These are phyloP conservation scores for Clonostachys rhizophaga DNA, from an alignment of 2,329 filamentous ascomycete species.

Conservation along the genomic window DNA sequence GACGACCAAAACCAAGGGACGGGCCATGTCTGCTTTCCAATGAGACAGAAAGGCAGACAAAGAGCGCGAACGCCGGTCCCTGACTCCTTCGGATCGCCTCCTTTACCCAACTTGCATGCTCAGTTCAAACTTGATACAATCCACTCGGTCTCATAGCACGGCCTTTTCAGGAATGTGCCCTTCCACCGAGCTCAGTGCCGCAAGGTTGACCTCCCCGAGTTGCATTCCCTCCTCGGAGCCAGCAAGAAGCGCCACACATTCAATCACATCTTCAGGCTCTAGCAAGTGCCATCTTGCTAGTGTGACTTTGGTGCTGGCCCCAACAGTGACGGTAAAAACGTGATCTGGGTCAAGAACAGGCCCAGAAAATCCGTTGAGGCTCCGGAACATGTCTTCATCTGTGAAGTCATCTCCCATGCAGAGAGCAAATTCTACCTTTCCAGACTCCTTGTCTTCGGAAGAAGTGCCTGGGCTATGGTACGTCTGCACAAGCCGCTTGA, in stretches of 20 bases:
- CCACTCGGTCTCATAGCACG: background rate
- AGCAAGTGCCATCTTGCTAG: slow-evolving; percentile 85
- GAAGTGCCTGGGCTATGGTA: slow-evolving; percentile 53
- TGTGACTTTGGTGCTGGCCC: slow-evolving; percentile 87
- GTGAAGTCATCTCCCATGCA: slow-evolving; percentile 96
- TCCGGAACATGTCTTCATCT: slow-evolving; percentile 94
- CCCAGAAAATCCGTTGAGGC: slow-evolving; percentile 57
- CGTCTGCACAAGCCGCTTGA: slow-evolving; percentile 71
- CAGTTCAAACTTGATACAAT: too few species aligned
- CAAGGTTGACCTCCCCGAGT: slow-evolving; percentile 50
- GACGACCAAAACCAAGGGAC: too few species aligned
- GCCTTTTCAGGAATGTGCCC: slow-evolving; percentile 36
- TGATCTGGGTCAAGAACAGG: slow-evolving; percentile 53
- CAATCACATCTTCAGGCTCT: slow-evolving; percentile 84
- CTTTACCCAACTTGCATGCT: too few species aligned
- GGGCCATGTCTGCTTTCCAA: too few species aligned
- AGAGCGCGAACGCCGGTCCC: too few species aligned
- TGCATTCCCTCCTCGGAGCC: slow-evolving; percentile 32
- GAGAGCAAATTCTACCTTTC: slow-evolving; percentile 72
- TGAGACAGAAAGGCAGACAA: too few species aligned
- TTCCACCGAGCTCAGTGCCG: slow-evolving; percentile 47
- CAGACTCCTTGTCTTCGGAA: slow-evolving; percentile 34
- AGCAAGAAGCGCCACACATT: slow-evolving; percentile 53
- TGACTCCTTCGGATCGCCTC: too few species aligned
- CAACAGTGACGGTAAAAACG: slow-evolving; percentile 88